Percentiles rank a stretch among this genome's conserved stretches.
Evolutionary conservation across 306 rosid genomes (phyloP).

Genomic region (Dryas octopetala): DNA sequence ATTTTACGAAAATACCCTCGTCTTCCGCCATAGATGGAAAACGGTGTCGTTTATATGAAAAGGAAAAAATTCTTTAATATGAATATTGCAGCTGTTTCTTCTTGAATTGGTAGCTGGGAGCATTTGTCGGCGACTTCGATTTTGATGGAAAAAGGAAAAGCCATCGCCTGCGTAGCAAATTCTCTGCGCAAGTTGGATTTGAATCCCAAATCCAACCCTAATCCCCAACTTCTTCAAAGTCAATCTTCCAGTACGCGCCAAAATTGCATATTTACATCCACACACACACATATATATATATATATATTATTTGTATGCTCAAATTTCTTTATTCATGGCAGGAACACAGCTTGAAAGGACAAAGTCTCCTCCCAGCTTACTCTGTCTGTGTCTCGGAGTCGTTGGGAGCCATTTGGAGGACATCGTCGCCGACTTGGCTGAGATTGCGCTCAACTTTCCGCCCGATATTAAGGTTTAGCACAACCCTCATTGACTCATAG

Average conservation of each 20-base stretch:
- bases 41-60: too few species aligned
- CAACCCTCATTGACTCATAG: too few species aligned
- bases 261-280: background rate
- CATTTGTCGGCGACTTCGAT: background rate
- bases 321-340: constrained; percentile 10
- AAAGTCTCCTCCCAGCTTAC: constrained; percentile 65
- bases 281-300: background rate
- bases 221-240: constrained; percentile 26
- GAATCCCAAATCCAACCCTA: constrained; percentile 44
- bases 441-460: constrained; percentile 64
- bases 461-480: constrained; percentile 65
- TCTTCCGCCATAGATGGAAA: background rate
- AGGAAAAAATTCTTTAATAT: background rate
- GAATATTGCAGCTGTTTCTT: background rate
- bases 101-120: background rate
- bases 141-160: constrained; percentile 70
- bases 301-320: background rate
- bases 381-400: constrained; percentile 72
- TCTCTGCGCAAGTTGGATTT: constrained; percentile 55
- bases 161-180: constrained; percentile 24
- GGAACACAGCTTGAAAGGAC: constrained; percentile 45
- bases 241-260: constrained; percentile 40
- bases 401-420: constrained; percentile 85
- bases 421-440: constrained; percentile 64
- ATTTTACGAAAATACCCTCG: constrained; percentile 18